A percentile compares a stretch with the other conserved stretches of the same genome.
Conservation (phyloP, 257 asterid genomes). For the Penstemon davidsonii region DNA sequence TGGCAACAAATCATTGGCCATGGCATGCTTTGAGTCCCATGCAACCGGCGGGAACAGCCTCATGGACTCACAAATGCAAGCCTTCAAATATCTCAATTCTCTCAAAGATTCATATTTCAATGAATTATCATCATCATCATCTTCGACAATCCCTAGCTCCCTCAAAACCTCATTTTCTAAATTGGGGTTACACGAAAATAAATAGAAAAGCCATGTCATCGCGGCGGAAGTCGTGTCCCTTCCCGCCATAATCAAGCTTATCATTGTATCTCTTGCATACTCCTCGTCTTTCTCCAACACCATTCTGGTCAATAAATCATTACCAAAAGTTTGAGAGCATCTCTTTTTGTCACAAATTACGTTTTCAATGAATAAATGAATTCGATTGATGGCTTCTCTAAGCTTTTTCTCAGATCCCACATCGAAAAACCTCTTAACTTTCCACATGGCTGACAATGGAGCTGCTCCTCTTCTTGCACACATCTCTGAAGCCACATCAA, state of each 20-base stretch:
- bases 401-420: conserved; percentile 52
- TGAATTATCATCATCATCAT: neutral
- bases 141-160: conserved; percentile 33
- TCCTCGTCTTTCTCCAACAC: conserved; percentile 40
- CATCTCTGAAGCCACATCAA: conserved; percentile 59
- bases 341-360: conserved; percentile 38
- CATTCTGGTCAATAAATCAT: conserved; percentile 47
- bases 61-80: conserved; percentile 65
- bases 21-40: conserved; percentile 66
- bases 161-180: conserved; percentile 37
- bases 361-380: conserved; percentile 39
- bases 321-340: neutral
- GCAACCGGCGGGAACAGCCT: conserved; percentile 66
- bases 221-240: conserved; percentile 69
- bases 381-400: conserved; percentile 39
- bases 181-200: conserved; percentile 44
- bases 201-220: conserved; percentile 69
- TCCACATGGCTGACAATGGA: conserved; percentile 50
- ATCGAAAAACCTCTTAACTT: conserved; percentile 41
- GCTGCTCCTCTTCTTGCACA: conserved; percentile 58
- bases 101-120: conserved; percentile 28
- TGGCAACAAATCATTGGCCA: conserved; percentile 40
- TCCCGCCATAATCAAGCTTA: conserved; percentile 74
- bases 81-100: conserved; percentile 45
- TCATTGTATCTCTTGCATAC: conserved; percentile 47